Evolutionary conservation across 2,329 filamentous ascomycete species (phyloP).

Genomic region (Verticillium klebahnii): DNA sequence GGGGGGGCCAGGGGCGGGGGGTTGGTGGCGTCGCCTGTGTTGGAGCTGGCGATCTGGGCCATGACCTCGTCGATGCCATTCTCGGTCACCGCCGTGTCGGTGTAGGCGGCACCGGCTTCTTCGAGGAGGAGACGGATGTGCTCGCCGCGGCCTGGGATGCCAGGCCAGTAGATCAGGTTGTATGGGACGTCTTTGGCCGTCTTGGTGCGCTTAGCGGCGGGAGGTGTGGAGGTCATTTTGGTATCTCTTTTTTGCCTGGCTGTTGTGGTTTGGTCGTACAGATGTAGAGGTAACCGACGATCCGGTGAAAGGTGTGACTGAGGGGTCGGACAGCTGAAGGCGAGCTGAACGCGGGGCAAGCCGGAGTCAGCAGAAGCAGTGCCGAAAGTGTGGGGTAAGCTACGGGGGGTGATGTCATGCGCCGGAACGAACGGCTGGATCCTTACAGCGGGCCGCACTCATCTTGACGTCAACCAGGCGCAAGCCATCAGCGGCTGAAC

Average conservation of each 20-base stretch:
- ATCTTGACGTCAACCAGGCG: no score
- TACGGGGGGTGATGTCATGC: background rate
- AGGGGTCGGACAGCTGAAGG: no score
- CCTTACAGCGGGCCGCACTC: no score
- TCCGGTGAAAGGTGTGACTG: no score
- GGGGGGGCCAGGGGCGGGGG: slow-evolving; percentile 65
- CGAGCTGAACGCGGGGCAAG: background rate
- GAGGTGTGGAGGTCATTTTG: slow-evolving; percentile 12
- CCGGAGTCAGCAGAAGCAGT: background rate
- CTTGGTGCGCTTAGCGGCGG: slow-evolving; percentile 22
- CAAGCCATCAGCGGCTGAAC: no score
- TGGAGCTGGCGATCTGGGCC: slow-evolving; percentile 36
- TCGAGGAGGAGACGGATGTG: slow-evolving; percentile 69
- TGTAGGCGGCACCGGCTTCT: slow-evolving; percentile 60
- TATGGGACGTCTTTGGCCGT: slow-evolving; percentile 45
- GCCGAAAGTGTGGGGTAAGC: background rate
- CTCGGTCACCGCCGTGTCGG: slow-evolving; percentile 46
- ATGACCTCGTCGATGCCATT: slow-evolving; percentile 49
- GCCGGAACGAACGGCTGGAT: background rate
- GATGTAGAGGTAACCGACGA: no score
- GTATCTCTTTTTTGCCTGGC: no score
- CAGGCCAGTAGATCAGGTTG: slow-evolving; percentile 68
- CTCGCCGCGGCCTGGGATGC: slow-evolving; percentile 69
- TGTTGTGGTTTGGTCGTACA: no score
- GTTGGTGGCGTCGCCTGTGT: slow-evolving; percentile 49